Evolutionary conservation across 192 early-diverging fungal genomes (phyloP).

Genomic region (Diversispora epigaea): DNA sequence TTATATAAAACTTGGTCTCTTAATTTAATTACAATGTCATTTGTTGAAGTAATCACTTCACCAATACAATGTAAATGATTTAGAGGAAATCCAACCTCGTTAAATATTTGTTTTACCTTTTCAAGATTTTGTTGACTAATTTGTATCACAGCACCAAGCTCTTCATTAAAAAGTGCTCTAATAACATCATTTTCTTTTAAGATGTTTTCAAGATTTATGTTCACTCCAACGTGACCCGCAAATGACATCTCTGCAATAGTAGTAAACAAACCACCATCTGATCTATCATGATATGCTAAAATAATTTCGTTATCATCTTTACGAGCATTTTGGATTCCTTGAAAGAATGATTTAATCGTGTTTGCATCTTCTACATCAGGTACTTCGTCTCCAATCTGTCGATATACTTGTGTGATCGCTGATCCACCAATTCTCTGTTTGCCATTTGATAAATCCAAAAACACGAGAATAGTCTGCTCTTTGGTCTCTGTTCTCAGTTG

Average conservation of each 20-base stretch:
- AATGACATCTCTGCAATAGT: constrained; percentile 97
- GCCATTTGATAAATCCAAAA: constrained; percentile 84
- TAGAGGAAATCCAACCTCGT: constrained; percentile 53
- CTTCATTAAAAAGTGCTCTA: constrained; percentile 89
- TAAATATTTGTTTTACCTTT: constrained; percentile 51
- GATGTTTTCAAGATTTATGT: constrained; percentile 64
- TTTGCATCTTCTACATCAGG: constrained; percentile 86
- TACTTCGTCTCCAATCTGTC: constrained; percentile 69
- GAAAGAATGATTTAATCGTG: constrained; percentile 77
- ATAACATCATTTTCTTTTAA: constrained; percentile 47
- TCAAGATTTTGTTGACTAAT: constrained; percentile 62
- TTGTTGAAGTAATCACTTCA: constrained; percentile 50
- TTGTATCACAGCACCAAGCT: constrained; percentile 96
- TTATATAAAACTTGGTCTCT: constrained; percentile 51
- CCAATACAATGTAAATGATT: constrained; percentile 59
- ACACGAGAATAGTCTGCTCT: constrained; percentile 65
- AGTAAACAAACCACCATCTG: constrained; percentile 93
- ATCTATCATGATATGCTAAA: constrained; percentile 97
- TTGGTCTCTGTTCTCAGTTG: constrained; percentile 58
- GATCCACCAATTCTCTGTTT: constrained; percentile 91
- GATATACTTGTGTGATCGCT: constrained; percentile 92
- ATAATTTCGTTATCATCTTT: constrained; percentile 50
- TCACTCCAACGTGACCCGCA: constrained; percentile 86
- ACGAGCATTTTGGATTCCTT: constrained; percentile 61
- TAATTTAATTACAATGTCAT: constrained; percentile 57